Evolutionary conservation across 495 filamentous ascomycete species (phyloP).

Genomic region (Podospora tetraspora): DNA sequence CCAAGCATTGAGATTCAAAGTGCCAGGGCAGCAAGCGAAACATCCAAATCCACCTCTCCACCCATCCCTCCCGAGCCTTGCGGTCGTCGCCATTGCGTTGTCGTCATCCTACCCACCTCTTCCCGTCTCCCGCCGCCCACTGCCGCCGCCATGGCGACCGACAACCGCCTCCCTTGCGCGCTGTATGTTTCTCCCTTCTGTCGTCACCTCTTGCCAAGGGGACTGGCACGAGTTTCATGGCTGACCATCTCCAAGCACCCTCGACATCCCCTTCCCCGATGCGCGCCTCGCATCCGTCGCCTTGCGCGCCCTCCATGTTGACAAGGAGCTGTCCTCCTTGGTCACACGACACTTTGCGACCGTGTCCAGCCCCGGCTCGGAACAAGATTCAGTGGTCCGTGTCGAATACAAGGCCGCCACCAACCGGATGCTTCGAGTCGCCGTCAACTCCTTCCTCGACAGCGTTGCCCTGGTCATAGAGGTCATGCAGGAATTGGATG

Average conservation of each 20-base stretch:
- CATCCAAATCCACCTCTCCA: constrained; percentile 4
- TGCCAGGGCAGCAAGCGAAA: not conserved
- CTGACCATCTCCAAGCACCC: constrained; percentile 47
- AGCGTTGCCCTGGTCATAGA: constrained; percentile 75
- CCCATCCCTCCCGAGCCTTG: not conserved
- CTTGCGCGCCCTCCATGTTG: constrained; percentile 70
- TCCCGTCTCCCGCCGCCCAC: not conserved
- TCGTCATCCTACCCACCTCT: not conserved
- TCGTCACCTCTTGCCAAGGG: not conserved
- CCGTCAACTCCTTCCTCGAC: constrained; percentile 98
- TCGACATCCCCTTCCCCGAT: constrained; percentile 80
- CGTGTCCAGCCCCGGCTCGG: constrained; percentile 23
- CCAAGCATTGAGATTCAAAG: no score
- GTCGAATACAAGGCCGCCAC: constrained; percentile 84
- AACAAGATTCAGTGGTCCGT: constrained; percentile 54
- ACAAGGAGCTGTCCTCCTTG: constrained; percentile 78
- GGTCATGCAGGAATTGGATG: constrained; percentile 83
- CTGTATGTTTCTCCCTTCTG: constrained; percentile 49
- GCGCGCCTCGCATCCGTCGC: constrained; percentile 73
- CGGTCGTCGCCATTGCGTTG: not conserved
- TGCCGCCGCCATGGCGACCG: constrained; percentile 18
- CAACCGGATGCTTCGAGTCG: constrained; percentile 92
- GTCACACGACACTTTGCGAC: constrained; percentile 69
- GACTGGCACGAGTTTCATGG: constrained; percentile 10
- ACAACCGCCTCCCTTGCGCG: constrained; percentile 56